Evolutionary conservation across 148 eudicot species (phyloP), one percentile per base, ranked within the genome.

Genomic region (Spergularia bocconei): DNA sequence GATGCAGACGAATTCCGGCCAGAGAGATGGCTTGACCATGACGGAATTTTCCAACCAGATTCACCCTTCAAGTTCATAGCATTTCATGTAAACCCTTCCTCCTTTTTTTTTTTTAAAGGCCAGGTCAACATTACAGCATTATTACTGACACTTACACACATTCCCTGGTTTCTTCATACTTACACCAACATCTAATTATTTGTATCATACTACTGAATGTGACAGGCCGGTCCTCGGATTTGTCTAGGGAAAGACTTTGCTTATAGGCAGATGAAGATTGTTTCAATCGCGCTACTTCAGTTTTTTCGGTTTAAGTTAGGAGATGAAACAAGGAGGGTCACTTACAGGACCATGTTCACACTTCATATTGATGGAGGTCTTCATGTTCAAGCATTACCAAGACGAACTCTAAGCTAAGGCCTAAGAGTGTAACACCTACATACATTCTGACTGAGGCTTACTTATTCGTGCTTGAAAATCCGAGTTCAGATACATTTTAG

Each of bases 161-260:
- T 23, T 29, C 10, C 25, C n/a, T 23, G 21, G 7, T 23, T 23
- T 62, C 66, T 13, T 20, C 33, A 62, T 13, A 17, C 5, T 7
- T 14, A 5, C 72, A 11, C 25, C 71, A 67, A 41, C 9, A 21
- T 44, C 14, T n/a, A n/a, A 12, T 41, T 72, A 10, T 12, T 17
- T 58, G 9, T 21, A 25, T 72, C 38, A 25, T 61, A 6, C 36
- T 29, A 63, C 65, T 67, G 74, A 6, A 10, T 57, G 74, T 58
- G 72, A 51, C 84, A 92, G 95, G 97, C 90, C 6, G 95, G 97
- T 33, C 93, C 93, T 19, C 72, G 96, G 59, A 87, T 81, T 25
- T 90, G 98, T 73, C 74, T 90, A 23, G 96, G 96, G 29, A 90
- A 79, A 77, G 96, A 93, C 52, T 90, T 93, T n/a, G 96, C 96